phyloP scores from a whole-genome alignment of 202 grass and related monocot genomes.

The Digitaria exilis region DNA sequence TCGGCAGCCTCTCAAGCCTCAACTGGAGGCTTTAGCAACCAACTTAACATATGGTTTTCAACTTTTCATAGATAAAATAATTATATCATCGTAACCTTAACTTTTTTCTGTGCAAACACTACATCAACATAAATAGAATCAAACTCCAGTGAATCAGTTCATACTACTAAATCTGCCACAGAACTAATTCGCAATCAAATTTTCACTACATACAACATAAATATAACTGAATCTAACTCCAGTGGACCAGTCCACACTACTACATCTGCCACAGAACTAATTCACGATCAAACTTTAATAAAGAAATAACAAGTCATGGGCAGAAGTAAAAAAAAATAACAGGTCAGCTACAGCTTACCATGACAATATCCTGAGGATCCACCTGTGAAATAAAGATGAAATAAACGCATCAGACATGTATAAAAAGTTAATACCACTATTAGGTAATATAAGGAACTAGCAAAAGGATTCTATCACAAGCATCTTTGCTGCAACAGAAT shows the following conservation, averaged over 20 bases:
- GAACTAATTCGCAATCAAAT: conserved; percentile 35
- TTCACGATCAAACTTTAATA: too few species aligned
- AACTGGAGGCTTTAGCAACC: neutral
- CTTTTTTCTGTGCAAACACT: neutral
- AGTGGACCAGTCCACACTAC: too few species aligned
- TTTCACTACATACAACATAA: neutral
- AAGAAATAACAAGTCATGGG: too few species aligned
- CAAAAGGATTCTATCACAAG: conserved; percentile 8
- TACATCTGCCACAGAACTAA: too few species aligned
- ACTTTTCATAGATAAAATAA: neutral
- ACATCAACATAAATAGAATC: conserved; percentile 12
- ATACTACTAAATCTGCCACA: neutral
- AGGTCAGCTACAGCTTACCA: conserved; percentile 55
- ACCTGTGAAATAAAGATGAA: conserved; percentile 71
- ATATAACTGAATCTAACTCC: too few species aligned
- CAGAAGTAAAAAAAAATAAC: conserved; percentile 1
- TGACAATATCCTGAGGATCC: conserved; percentile 98
- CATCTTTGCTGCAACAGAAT: neutral
- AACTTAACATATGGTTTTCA: neutral
- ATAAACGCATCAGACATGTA: conserved; percentile 33
- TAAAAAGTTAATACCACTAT: neutral
- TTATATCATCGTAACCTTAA: conserved; percentile 7
- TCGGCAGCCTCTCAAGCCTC: neutral
- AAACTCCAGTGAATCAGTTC: neutral
- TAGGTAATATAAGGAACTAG: conserved; percentile 11